Evolutionary conservation across 129 eudicot genomes (phyloP), one percentile per base, ranked within the genome.

Genomic region (Glebionis coronaria): DNA sequence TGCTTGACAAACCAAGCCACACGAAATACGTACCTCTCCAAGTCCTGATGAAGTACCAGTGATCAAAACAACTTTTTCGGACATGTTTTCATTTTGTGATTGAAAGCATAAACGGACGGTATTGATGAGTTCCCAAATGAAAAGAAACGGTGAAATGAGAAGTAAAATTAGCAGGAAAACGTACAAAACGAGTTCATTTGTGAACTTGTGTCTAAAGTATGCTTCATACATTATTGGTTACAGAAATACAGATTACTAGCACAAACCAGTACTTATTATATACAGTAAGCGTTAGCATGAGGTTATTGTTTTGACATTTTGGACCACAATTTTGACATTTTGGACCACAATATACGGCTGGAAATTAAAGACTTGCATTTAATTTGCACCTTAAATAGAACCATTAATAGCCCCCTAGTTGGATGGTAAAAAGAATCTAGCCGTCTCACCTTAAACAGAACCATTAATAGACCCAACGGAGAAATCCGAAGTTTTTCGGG

Each of bases 21-120:
- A 52, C 21, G 21, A 15, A 51, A 14, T 54, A 71, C 57, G 1
- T 44, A 74, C 87, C 84, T 82, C 87, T 69, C 87, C 87, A 15
- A 79, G 76, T 60, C 87, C 88, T 1, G 85, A 73, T 2, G 88
- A 78, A 53, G 88, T 85, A 21, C 85, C 85, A 25, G 88, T 80
- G 73, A 80, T 69, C 65, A 83, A 73, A 28, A 80, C 82, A 11
- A 83, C 88, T 67, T 80, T 83, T 18, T 78, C 84, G 0, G 61
- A 23, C 65, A 83, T 20, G 72, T 79, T 58, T 56, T 83, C 82
- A 4, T 27, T 21, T 4, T 8, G 19, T 35, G 42, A 35, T 19
- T n/a, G 70, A 56, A 69, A 68, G 5, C 70, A 68, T 61, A 74
- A 53, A 14, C 52, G 70, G 28, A 61, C 9, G 44, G 21, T 10